phyloP scores from a whole-genome alignment of 345 rosid genomes.

The Syzygium oleosum region DNA sequence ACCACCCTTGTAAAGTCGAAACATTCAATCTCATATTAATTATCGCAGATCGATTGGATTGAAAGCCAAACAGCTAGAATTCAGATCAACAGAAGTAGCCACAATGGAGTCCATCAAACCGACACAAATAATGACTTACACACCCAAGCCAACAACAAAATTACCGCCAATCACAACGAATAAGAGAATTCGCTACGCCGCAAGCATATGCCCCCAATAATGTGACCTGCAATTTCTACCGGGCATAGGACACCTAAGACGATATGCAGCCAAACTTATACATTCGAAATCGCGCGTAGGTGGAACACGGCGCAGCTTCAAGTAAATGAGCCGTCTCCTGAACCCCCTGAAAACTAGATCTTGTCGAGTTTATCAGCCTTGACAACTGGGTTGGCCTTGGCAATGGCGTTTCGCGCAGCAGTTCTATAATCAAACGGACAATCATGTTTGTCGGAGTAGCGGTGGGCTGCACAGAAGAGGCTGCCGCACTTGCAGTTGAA shows the following conservation, averaged over 20 bases:
- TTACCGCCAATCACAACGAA: constrained; percentile 18
- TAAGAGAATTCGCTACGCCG: constrained; percentile 5
- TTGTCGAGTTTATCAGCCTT: constrained; percentile 63
- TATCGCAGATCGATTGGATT: not conserved
- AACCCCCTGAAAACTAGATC: constrained; percentile 16
- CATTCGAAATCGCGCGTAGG: not conserved
- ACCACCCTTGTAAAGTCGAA: not conserved
- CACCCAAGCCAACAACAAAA: constrained; percentile 14
- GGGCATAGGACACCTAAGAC: constrained; percentile 14
- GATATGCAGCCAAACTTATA: constrained; percentile 18
- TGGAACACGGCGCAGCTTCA: not conserved
- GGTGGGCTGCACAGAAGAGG: constrained; percentile 56
- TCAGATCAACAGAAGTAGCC: not conserved
- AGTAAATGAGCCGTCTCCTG: constrained; percentile 5
- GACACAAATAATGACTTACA: constrained; percentile 24
- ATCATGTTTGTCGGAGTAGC: constrained; percentile 63
- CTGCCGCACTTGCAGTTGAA: constrained; percentile 59
- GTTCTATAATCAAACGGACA: constrained; percentile 59
- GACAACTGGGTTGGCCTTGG: constrained; percentile 54
- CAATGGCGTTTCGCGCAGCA: constrained; percentile 46
- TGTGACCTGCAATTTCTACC: constrained; percentile 3
- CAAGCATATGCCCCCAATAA: constrained; percentile 20
- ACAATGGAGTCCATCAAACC: not conserved
- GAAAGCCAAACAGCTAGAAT: not conserved
- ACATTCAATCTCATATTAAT: not conserved